phyloP scores from a whole-genome alignment of 2,329 filamentous ascomycete genomes.

The Lasiodiplodia theobromae region DNA sequence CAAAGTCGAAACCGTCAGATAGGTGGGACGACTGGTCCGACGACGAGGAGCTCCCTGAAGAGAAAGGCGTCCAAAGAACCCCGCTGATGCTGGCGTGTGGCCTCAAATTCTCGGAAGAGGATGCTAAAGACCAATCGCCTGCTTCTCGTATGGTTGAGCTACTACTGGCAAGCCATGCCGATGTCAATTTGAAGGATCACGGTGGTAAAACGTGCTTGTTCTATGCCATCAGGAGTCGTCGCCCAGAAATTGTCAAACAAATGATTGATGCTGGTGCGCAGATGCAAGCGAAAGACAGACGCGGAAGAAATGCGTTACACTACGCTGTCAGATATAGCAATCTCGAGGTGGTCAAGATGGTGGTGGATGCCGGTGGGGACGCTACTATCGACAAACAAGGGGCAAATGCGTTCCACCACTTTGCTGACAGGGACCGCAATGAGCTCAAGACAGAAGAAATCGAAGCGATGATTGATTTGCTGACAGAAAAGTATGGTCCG shows the following conservation, averaged over 20 bases:
- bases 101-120: neutral
- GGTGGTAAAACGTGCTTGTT: neutral
- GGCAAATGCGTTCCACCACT: neutral
- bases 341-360: neutral
- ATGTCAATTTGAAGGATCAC: neutral
- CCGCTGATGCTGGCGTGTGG: slow-evolving; percentile 6
- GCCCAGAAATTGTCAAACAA: neutral
- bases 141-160: neutral
- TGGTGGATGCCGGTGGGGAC: neutral
- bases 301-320: neutral
- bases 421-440: neutral
- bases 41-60: neutral
- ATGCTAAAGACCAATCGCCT: neutral
- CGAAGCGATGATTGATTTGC: neutral
- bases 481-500: neutral
- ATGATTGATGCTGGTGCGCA: neutral
- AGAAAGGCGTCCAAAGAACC: neutral
- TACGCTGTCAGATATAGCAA: neutral
- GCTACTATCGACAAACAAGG: neutral
- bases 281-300: neutral
- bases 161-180: neutral
- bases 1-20: neutral
- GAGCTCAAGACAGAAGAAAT: neutral
- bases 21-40: neutral
- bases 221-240: neutral